These are phyloP conservation scores for Eucalyptus virginea DNA, from an alignment of 345 rosid genomes.

Conservation along the genomic window DNA sequence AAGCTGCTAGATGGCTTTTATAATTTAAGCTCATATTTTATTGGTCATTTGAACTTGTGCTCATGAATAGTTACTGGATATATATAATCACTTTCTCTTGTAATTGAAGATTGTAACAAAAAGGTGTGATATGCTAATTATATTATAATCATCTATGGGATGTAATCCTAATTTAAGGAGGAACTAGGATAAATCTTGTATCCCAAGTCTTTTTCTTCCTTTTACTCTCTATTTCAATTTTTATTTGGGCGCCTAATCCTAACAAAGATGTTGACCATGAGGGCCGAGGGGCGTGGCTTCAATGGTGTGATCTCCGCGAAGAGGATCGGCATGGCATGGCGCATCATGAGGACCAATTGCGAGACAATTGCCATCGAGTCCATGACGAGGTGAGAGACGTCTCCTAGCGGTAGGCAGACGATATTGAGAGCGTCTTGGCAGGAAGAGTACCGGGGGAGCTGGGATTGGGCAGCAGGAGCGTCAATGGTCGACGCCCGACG, in stretches of 20 bases:
- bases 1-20: fast-evolving
- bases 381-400: conserved; percentile 4
- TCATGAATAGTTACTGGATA: no score
- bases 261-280: conserved; percentile 27
- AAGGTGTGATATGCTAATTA: no score
- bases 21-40: no score
- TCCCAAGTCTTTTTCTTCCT: fast-evolving
- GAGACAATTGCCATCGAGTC: neutral
- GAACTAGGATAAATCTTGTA: no score
- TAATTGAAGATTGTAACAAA: no score
- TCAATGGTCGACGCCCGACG: neutral
- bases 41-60: no score
- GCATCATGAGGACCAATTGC: neutral
- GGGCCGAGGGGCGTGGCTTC: conserved; percentile 3
- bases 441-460: neutral
- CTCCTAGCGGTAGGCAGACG: conserved; percentile 1
- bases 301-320: neutral
- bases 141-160: no score
- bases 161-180: no score
- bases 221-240: no score
- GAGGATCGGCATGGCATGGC: neutral
- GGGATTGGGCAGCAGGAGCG: neutral
- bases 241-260: neutral
- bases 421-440: neutral
- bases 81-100: no score